Conservation (phyloP, 805 yeast genomes). For the Candida sithepensis region DNA sequence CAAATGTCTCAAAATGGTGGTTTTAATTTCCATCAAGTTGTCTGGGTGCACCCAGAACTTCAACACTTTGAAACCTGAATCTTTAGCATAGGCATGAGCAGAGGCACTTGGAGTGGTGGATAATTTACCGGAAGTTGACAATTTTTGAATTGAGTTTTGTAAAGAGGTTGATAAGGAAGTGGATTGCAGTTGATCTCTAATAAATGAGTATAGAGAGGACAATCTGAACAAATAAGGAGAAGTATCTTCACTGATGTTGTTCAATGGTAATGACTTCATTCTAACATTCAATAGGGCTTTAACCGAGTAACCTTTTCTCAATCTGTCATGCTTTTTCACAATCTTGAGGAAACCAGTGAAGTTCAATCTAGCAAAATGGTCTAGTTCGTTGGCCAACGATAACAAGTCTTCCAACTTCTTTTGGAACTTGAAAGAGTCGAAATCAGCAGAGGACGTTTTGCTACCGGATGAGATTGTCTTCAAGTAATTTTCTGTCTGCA, state of each 20-base stretch:
- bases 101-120: conserved; percentile 32
- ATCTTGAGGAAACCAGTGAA: conserved; percentile 94
- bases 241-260: conserved; percentile 77
- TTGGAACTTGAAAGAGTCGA: conserved; percentile 64
- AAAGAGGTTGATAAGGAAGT: conserved; percentile 33
- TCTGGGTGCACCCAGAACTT: conserved; percentile 98
- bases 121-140: conserved; percentile 38
- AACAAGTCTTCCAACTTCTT: conserved; percentile 68
- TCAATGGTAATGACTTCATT: conserved; percentile 82
- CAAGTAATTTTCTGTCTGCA: conserved; percentile 43
- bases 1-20: conserved; percentile 87
- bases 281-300: conserved; percentile 86
- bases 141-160: conserved; percentile 43
- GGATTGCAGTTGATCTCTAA: conserved; percentile 65
- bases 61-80: conserved; percentile 50
- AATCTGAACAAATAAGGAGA: conserved; percentile 84
- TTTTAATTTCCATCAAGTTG: conserved; percentile 93
- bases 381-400: conserved; percentile 76
- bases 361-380: conserved; percentile 85
- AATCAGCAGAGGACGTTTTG: conserved; percentile 29
- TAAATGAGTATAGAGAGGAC: conserved; percentile 74
- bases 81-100: conserved; percentile 12
- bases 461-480: conserved; percentile 15
- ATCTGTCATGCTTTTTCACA: conserved; percentile 92
- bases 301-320: conserved; percentile 86